Evolutionary conservation across 2,329 filamentous ascomycete genomes (phyloP), one percentile per base, ranked within the genome.

Genomic region (Fusarium sp.): DNA sequence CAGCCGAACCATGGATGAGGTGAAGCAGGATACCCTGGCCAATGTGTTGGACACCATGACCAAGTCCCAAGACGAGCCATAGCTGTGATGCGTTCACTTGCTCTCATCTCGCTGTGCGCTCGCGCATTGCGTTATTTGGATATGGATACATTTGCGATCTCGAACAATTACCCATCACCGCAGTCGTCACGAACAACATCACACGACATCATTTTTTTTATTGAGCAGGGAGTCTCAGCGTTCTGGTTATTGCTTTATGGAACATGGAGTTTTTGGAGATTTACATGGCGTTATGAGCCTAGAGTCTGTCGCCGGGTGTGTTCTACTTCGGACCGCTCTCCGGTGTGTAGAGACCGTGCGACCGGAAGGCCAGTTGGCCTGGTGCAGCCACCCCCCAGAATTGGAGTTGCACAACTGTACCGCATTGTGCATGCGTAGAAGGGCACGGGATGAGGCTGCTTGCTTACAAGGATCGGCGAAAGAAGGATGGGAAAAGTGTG

Each of bases 1-100:
- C 51, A 86, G 84, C 78, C 75, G 80, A 54, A 71, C 82, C 49
- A 63, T 83, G 66, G 78, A 87, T 45, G 78, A 85, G 46, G 88
- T 93, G 53, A 82, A 88, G 76, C 75, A 76, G 21, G 82, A 86
- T 47, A 84, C 88, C 3, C 75, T 90, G 44, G 77, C 80, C 31
- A 80, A 80, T 63, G 87, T 88, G n/a, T 70, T 79, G 41, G 76
- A 78, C 62, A 82, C 82, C 61, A 80, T 89, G 71, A 65, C 68
- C 54, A 57, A 67, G 25, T 55, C 67, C 39, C 57, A 64, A 38
- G 44, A 67, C 38, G 52, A 57, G 51, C 54, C 55, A 62, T 69
- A 67, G 49, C 31, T 38, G 29, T 9, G 35, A 49, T 38, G 39
- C 15, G 15, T 25, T 31, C 29, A 13, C n/a, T 21, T 45, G 23